Conservation (phyloP, 129 eudicot species). For the Centella asiatica region DNA sequence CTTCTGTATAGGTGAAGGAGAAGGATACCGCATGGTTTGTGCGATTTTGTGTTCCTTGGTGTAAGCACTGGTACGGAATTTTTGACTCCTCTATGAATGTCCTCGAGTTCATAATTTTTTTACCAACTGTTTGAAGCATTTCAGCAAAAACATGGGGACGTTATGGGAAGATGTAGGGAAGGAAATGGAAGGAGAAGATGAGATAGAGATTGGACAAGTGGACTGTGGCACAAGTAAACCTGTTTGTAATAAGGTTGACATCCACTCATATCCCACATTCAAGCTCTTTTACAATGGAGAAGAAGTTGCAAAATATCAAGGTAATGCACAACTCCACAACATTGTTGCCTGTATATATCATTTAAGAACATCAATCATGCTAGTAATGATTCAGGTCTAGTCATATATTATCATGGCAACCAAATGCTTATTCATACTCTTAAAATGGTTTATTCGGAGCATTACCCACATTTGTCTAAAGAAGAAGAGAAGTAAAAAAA, state of each 20-base stretch:
- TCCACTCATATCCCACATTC: constrained; percentile 89
- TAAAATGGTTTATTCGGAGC: too few relatives aligned
- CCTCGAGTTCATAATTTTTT: constrained; percentile 1
- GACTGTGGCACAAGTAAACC: constrained; percentile 72
- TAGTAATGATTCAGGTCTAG: too few relatives aligned
- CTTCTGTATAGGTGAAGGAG: constrained; percentile 62
- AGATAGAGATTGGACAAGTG: constrained; percentile 92
- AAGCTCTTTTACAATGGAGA: constrained; percentile 94
- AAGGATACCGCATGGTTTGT: constrained; percentile 99
- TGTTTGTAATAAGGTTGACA: constrained; percentile 78
- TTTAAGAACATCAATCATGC: too few relatives aligned
- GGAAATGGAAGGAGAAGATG: constrained; percentile 93
- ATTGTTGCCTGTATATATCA: too few relatives aligned
- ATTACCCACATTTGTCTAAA: too few relatives aligned
- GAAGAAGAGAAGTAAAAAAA: too few relatives aligned
- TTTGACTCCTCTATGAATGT: not conserved
- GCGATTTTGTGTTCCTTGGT: constrained; percentile 95
- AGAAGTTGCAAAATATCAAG: constrained; percentile 82
- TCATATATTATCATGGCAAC: too few relatives aligned
- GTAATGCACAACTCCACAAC: constrained; percentile 24
- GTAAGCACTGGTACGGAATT: constrained; percentile 80
- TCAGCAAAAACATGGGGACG: constrained; percentile 80
- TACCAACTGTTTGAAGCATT: constrained; percentile 6
- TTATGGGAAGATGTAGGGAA: constrained; percentile 93
- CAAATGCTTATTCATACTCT: too few relatives aligned